These are phyloP conservation scores for Elsinoe perseae DNA, from an alignment of 2,329 filamentous ascomycete genomes.

Conservation along the genomic window DNA sequence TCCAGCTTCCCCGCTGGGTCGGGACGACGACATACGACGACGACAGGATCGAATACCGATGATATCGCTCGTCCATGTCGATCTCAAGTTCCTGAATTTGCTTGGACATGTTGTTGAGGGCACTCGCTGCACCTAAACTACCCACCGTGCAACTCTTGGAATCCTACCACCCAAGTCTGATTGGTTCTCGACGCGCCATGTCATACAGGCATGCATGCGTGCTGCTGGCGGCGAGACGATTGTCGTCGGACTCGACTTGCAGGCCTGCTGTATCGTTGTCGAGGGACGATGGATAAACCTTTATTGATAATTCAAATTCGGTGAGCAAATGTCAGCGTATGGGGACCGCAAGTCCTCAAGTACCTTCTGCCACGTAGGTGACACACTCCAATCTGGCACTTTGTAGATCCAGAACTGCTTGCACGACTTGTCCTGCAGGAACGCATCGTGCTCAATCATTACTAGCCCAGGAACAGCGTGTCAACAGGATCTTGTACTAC, in stretches of 20 bases:
- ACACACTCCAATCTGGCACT: conserved; percentile 6
- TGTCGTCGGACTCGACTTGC: neutral
- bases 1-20: neutral
- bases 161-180: neutral
- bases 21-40: neutral
- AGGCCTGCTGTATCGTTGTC: neutral
- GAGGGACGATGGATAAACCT: neutral
- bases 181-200: neutral
- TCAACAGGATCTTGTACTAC: conserved; percentile 7
- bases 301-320: neutral
- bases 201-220: neutral
- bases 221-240: neutral
- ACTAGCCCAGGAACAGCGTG: neutral
- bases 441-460: neutral
- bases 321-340: neutral
- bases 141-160: neutral
- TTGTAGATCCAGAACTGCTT: conserved; percentile 1
- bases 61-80: neutral
- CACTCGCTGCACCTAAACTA: neutral
- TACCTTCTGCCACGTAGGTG: conserved; percentile 9
- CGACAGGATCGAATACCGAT: neutral
- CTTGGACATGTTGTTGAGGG: neutral
- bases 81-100: neutral
- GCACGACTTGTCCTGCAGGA: conserved; percentile 8
- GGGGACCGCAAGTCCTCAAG: neutral